phyloP scores from a whole-genome alignment of 192 early-diverging fungal species.

The Coemansia sp. region DNA sequence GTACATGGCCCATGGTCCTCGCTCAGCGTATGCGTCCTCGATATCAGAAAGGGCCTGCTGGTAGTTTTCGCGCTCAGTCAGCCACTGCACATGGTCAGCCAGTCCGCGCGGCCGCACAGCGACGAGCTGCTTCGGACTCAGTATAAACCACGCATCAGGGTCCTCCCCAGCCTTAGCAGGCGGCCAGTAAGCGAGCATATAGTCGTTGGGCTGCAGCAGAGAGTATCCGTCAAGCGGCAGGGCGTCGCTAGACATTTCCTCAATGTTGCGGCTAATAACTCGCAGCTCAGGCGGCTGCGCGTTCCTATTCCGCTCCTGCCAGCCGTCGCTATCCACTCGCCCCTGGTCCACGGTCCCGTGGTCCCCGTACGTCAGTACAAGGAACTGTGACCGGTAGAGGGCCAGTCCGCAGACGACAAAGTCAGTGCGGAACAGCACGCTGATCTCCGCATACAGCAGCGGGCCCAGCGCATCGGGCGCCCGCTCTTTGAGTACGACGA shows the following conservation, averaged over 20 bases:
- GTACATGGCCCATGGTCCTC: conserved; percentile 51
- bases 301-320: conserved; percentile 18
- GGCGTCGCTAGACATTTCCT: conserved; percentile 86
- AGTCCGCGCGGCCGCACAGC: conserved; percentile 83
- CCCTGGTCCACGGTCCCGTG: conserved; percentile 11
- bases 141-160: conserved; percentile 86
- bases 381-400: conserved; percentile 50
- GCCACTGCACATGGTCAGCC: conserved; percentile 93
- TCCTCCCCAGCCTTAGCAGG: neutral
- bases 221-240: conserved; percentile 81
- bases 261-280: conserved; percentile 76
- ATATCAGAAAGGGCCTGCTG: conserved; percentile 73
- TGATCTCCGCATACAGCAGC: conserved; percentile 56
- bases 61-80: conserved; percentile 76
- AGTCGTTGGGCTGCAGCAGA: conserved; percentile 92
- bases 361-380: conserved; percentile 51
- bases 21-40: conserved; percentile 56
- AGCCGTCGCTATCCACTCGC: neutral
- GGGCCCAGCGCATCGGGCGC: conserved; percentile 14
- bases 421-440: conserved; percentile 55
- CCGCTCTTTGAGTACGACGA: conserved; percentile 69
- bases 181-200: conserved; percentile 66
- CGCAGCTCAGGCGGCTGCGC: conserved; percentile 87
- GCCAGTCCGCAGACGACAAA: conserved; percentile 84
- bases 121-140: conserved; percentile 93